Evolutionary conservation across 805 yeast genomes (phyloP), one percentile per base, ranked within the genome.

Genomic region (Wickerhamomyces rabaulensis): DNA sequence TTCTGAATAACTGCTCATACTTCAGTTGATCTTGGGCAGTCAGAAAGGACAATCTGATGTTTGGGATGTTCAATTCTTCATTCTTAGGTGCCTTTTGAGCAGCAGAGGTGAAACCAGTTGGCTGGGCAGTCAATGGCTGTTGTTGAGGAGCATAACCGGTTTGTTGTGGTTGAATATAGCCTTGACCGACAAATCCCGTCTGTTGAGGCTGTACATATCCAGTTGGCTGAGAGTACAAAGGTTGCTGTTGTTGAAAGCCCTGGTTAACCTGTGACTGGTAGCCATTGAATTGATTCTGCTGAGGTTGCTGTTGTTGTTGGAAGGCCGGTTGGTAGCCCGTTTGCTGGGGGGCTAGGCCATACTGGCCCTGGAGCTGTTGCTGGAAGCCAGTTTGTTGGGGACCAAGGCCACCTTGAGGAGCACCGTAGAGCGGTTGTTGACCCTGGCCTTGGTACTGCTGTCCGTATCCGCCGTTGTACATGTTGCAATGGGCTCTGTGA

Each of bases 11-110:
- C 56, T 82, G 82, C 65, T 89, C 97, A 61, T 87, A 92, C 63
- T 87, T 85, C 48, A 78, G 76, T 69, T 92, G 98, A 63, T 92
- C 97, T 29, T 78, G 79, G 21, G 86, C 84, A 3, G 95, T 80
- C 51, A 92, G 79, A 62, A 92, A 92, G 10, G 96, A 82, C 44
- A 92, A 72, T 54, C 97, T 78, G 50, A 87, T 86, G 53, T 70
- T 70, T 39, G 94, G 94, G 52, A 86, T 80, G 58, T 81, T 82
- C 51, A 87, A 57, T 16, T 74, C 80, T 36, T 67, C 73, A 60
- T 82, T 80, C 56, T 79, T 79, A 17, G 71, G 69, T 36, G 50
- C 47, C 22, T 52, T 46, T 37, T 57, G 55, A 27, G 62, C 52
- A 33, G 64, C 60, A 22, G 60, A 53, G 48, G 54, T 63, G 60